Base-by-base conservation (phyloP, 345 rosid genomes). In the Geranium rotundifolium region DNA sequence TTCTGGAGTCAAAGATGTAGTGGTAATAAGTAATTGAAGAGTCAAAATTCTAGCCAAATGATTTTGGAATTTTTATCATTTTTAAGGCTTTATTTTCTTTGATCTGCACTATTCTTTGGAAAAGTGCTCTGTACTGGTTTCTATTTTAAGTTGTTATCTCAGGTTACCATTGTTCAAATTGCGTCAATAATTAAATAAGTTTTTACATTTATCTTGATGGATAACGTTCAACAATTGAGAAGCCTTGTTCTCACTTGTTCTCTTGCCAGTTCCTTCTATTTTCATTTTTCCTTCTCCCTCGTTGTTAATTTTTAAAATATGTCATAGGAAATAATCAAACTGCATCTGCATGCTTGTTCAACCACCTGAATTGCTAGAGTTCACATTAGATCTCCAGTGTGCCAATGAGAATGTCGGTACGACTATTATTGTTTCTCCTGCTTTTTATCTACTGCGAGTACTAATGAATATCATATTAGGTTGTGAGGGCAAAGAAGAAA, bases 401-500 rank as follows among this genome's bases (percentile, higher is more conserved):
- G 50, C 50, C 50, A 4, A 12, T 41, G 50, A 41, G 50, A 41
- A 41, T 41, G 10, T 41, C 1, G 10, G 50, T 41, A 41, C 50
- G 10, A 41, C 50, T 41, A 41, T 41, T 41, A 41, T 1, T 41
- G 4, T 41, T 41, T 41, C 9, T 41, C 50, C 14, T 13, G 10
- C 50, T 41, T 41, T 41, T 4, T 17, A 39, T 62, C 57, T 60
- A 23, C 63, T 67, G 69, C 62, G 63, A 63, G 18, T 60, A 50
- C 23, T 46, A 61, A 54, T 57, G 75, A 5, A 59, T 71, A 30
- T 54, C 37, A 29, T 56, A 58, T 75, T 77, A 93, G 99, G 99
- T 90, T 65, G 99, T 93, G 64, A 80, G 97, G 70, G 97, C 97
- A 16, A 95, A 82, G 84, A 95, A 82, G 86, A 90, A 88, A 60